Percentiles rank a stretch among this genome's conserved stretches.
Conservation (phyloP, 1,284 basidiomycete genomes). For the Apiotrichum sp. region DNA sequence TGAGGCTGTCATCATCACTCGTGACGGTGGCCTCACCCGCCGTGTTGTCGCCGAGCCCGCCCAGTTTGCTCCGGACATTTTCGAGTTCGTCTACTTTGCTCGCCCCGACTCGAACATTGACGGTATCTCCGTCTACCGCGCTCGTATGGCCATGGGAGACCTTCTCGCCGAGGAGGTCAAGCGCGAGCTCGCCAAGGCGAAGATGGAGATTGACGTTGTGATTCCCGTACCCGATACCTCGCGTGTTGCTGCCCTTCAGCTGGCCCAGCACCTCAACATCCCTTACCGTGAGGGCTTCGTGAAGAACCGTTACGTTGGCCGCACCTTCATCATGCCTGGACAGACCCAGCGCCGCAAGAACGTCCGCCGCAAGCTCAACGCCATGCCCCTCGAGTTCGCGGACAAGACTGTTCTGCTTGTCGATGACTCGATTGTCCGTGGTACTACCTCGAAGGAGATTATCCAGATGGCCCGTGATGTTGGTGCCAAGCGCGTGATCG, state of each 20-base stretch:
- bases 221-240: slow-evolving; percentile 98
- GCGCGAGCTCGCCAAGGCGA: slow-evolving; percentile 62
- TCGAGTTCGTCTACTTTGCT: slow-evolving; percentile 98
- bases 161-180: slow-evolving; percentile 81
- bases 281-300: slow-evolving; percentile 98
- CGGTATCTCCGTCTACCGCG: slow-evolving; percentile 93
- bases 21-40: slow-evolving; percentile 59
- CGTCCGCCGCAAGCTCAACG: slow-evolving; percentile 92
- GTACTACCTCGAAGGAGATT: slow-evolving; percentile 98
- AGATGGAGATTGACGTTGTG: slow-evolving; percentile 81
- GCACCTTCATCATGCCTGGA: slow-evolving; percentile 98
- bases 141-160: slow-evolving; percentile 99
- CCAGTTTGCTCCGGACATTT: slow-evolving; percentile 94
- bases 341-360: slow-evolving; percentile 85
- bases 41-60: slow-evolving; percentile 65
- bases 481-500: slow-evolving; percentile 93
- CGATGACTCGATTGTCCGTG: slow-evolving; percentile 97
- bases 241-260: slow-evolving; percentile 88
- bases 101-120: slow-evolving; percentile 97
- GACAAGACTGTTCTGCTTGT: slow-evolving; percentile 92
- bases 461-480: slow-evolving; percentile 99
- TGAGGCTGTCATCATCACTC: slow-evolving; percentile 91
- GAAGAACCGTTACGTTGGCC: slow-evolving; percentile 96
- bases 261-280: slow-evolving; percentile 81
- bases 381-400: slow-evolving; percentile 97